These are phyloP conservation scores for Taphrina pruni DNA, from an alignment of 1,139 yeast species.

Conservation along the genomic window DNA sequence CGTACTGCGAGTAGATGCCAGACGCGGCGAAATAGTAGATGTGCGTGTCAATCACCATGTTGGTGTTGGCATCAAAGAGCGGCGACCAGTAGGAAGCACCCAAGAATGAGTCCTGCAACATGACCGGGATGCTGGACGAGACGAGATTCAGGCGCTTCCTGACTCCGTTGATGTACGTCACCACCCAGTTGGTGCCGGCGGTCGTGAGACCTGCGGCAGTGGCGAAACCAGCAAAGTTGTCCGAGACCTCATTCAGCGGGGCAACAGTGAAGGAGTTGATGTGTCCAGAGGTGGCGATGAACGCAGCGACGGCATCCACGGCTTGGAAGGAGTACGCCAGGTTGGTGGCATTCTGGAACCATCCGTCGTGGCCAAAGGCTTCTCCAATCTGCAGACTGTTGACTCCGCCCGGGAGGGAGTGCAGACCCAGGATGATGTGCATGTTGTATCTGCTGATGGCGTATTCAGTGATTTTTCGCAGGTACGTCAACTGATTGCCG, in stretches of 20 bases:
- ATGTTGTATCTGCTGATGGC: conserved; percentile 11
- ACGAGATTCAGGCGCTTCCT: conserved; percentile 5
- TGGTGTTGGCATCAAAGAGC: conserved; percentile 3
- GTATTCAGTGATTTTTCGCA: conserved; percentile 4
- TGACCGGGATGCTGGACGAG: conserved; percentile 22
- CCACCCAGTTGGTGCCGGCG: conserved; percentile 13
- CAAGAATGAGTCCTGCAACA: conserved; percentile 22
- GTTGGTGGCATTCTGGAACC: conserved; percentile 20
- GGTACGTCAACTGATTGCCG: conserved; percentile 11
- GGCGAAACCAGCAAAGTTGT: conserved; percentile 19
- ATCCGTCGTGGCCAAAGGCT: conserved; percentile 9
- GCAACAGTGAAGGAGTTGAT: conserved; percentile 3
- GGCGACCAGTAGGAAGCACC: conserved; percentile 19
- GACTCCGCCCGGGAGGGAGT: conserved; percentile 11
- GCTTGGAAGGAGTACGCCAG: conserved; percentile 3
- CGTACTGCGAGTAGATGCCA: conserved; percentile 11
- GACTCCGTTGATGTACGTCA: conserved; percentile 12
- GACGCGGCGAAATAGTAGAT: conserved; percentile 21
- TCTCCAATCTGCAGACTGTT: conserved; percentile 11
- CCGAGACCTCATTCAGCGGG: conserved; percentile 1
- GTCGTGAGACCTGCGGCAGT: conserved; percentile 11
- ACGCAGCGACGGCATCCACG: conserved; percentile 1
- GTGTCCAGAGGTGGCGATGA: conserved; percentile 8
- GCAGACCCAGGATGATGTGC: conserved; percentile 12
- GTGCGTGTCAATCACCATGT: conserved; percentile 22